Base-by-base conservation (phyloP, 495 filamentous ascomycete species). In the Stereocaulon alpinum region DNA sequence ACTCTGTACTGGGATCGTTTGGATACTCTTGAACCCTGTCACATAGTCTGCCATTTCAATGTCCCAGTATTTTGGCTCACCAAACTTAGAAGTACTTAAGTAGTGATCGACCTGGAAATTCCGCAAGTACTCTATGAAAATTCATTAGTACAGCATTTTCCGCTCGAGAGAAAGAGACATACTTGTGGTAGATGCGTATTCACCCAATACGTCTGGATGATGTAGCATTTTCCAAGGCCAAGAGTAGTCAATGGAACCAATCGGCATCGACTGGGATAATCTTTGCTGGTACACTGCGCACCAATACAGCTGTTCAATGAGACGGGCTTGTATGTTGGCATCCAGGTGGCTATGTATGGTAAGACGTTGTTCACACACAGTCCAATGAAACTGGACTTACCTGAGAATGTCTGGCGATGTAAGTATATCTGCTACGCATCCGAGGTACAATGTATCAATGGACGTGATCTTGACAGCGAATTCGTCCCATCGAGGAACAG, bases 241-340 rank as follows among this genome's bases (percentile, higher is more conserved):
- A 59, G 41, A 55, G 37, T 54, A 52, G 29, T 56, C 58, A 32
- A 64, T 53, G 34, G 22, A 48, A 32, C 18, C n/a, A n/a, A 22
- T 17, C 10, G 11, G 40, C 14, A 20, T 24, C 17, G 37, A 24
- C 22, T 14, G 18, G 11, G 53, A 30, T 6, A 44, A 32, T 47
- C 62, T 55, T 53, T 56, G 51, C 32, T 64, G 62, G 45, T 61
- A 57, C 7, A 64, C 42, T 18, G 58, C 58, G 29, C 52, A 61
- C 40, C 58, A 55, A 15, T 64, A 64, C 17, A 56, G 51, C 41
- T 61, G 58, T 12, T 64, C 41, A n/a, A 61, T 50, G 40, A 61
- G 53, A 12, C 51, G 51, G 4, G 1, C 32, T 40, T 56, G 61
- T n/a, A 22, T 24, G 17, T 7, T 20, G 29, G 10, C n/a, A 50